A percentile compares a stretch with the other conserved stretches of the same genome.
These are phyloP conservation scores for Dipodascopsis uninucleata DNA, from an alignment of 805 yeast species.

Conservation along the genomic window DNA sequence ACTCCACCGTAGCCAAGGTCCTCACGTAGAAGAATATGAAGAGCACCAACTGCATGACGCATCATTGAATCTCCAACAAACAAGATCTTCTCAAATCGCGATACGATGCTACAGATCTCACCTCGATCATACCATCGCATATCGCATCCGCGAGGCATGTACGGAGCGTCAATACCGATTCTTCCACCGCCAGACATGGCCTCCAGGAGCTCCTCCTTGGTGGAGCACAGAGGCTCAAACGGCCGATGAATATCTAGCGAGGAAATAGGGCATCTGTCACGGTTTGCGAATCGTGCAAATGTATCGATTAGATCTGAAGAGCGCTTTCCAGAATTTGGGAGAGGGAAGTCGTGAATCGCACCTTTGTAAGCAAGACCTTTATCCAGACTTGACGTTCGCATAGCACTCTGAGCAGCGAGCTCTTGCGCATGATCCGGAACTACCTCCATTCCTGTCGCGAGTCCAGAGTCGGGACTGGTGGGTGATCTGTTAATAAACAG, in stretches of 20 bases:
- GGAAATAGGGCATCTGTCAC: constrained; percentile 16
- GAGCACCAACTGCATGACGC: constrained; percentile 28
- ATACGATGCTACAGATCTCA: constrained; percentile 21
- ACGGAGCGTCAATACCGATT: constrained; percentile 26
- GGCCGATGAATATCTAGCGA: constrained; percentile 26
- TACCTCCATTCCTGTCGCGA: too few species aligned
- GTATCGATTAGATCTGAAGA: constrained; percentile 14
- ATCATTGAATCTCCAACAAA: constrained; percentile 27
- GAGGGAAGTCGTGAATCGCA: constrained; percentile 12
- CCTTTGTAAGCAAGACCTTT: constrained; percentile 25
- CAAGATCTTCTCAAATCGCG: constrained; percentile 19
- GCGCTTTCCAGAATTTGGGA: constrained; percentile 16
- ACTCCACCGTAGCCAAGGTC: constrained; percentile 27
- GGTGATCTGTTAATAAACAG: too few species aligned
- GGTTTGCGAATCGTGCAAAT: constrained; percentile 19
- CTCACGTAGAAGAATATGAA: constrained; percentile 24
- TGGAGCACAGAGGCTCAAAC: constrained; percentile 23
- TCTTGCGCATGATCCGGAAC: too few species aligned
- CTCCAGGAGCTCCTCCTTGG: constrained; percentile 11
- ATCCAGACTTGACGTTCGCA: too few species aligned
- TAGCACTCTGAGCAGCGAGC: too few species aligned
- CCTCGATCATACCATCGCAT: constrained; percentile 27
- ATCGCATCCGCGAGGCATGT: constrained; percentile 28
- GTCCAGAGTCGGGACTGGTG: too few species aligned
- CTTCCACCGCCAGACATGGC: constrained; percentile 29